Conservation (phyloP, 1,284 basidiomycete genomes). For the Fomitopsis betulina region DNA sequence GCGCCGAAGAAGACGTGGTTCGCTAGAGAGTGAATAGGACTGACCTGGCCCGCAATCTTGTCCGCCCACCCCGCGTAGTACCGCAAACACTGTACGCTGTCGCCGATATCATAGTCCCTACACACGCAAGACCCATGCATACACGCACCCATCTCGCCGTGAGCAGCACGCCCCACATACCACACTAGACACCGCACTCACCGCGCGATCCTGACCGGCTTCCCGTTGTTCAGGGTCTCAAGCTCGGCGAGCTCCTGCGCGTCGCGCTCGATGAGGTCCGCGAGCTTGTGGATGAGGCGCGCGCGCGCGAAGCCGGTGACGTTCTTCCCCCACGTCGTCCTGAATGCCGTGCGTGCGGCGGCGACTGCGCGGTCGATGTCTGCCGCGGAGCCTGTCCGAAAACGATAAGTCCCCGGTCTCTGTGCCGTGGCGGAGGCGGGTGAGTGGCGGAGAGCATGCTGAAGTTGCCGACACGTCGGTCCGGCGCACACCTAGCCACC, state of each 20-base stretch:
- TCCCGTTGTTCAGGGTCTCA: conserved; percentile 81
- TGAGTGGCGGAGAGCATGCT: not conserved
- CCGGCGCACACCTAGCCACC: too few relatives aligned
- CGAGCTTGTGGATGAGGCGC: conserved; percentile 78
- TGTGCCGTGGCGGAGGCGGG: not conserved
- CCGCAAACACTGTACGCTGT: conserved; percentile 75
- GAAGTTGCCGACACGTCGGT: too few relatives aligned
- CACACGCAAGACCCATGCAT: not conserved
- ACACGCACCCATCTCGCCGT: not conserved
- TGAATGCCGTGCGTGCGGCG: conserved; percentile 82
- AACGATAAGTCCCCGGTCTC: not conserved
- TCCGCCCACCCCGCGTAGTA: conserved; percentile 75
- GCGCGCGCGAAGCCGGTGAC: conserved; percentile 80
- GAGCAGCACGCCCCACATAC: too few relatives aligned
- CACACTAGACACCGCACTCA: conserved; percentile 19
- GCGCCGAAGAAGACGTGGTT: not conserved
- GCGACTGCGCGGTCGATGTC: conserved; percentile 84
- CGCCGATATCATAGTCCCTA: conserved; percentile 83
- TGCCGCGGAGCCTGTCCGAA: conserved; percentile 53
- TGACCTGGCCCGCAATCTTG: conserved; percentile 50
- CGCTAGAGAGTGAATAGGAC: not conserved
- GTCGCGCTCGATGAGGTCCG: conserved; percentile 89
- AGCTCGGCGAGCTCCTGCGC: conserved; percentile 73
- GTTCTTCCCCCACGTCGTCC: conserved; percentile 88
- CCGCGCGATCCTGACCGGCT: conserved; percentile 76